Evolutionary conservation across 306 rosid species (phyloP).

Genomic region (Quercus ilex): DNA sequence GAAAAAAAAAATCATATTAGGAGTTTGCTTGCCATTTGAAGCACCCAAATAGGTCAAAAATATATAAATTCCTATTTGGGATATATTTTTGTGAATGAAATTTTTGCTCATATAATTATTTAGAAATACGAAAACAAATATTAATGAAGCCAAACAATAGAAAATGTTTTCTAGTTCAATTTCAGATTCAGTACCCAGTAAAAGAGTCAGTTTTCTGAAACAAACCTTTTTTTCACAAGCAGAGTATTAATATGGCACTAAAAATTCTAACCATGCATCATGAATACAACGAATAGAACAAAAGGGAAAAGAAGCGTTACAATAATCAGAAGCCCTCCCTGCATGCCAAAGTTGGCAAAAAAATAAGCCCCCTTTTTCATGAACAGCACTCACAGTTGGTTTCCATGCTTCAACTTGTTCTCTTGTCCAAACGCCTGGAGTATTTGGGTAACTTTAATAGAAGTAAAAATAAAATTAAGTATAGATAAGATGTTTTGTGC

Average conservation of each 20-base stretch:
- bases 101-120: too few species aligned
- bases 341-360: slow-evolving; percentile 65
- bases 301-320: not conserved
- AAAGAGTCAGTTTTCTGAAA: not conserved
- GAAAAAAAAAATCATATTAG: too few species aligned
- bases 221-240: too few species aligned
- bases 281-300: not conserved
- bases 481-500: not conserved
- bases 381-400: slow-evolving; percentile 51
- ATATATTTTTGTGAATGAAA: too few species aligned
- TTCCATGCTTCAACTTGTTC: slow-evolving; percentile 54
- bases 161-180: too few species aligned
- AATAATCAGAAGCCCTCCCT: slow-evolving; percentile 41
- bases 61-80: too few species aligned
- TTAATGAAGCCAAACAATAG: not conserved
- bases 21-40: too few species aligned
- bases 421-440: slow-evolving; percentile 50
- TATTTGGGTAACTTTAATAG: slow-evolving; percentile 34
- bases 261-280: not conserved
- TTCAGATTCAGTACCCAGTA: too few species aligned
- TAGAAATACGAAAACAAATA: too few species aligned
- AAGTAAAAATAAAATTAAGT: not conserved
- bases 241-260: not conserved
- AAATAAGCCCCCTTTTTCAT: slow-evolving; percentile 41
- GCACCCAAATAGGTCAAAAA: too few species aligned